Evolutionary conservation across 2,329 filamentous ascomycete genomes (phyloP).

Genomic region (Fulvia fulva): DNA sequence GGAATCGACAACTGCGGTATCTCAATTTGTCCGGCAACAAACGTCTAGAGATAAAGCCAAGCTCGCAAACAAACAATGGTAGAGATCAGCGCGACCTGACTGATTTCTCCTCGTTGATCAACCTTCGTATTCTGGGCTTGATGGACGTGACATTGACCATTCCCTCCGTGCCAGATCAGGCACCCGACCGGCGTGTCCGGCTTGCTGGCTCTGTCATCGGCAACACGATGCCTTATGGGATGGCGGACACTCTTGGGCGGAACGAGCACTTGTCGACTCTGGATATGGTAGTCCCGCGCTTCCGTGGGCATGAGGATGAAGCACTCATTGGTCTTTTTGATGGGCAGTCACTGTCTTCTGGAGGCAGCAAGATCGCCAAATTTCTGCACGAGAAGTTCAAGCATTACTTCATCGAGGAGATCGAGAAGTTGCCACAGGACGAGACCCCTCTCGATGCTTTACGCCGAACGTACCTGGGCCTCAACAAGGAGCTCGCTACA

Average conservation of each 20-base stretch:
- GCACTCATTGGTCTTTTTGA: constrained; percentile 94
- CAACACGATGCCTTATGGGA: constrained; percentile 79
- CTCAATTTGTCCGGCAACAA: constrained; percentile 97
- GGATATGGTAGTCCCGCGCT: constrained; percentile 89
- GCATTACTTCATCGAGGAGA: constrained; percentile 73
- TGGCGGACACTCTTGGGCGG: constrained; percentile 91
- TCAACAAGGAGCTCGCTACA: constrained; percentile 92
- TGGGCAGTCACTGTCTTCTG: constrained; percentile 80
- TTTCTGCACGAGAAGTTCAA: constrained; percentile 96
- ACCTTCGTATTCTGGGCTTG: constrained; percentile 81
- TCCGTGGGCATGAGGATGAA: constrained; percentile 85
- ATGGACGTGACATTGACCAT: constrained; percentile 98
- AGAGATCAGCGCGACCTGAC: constrained; percentile 69
- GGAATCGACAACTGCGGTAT: constrained; percentile 91
- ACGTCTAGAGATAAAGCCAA: constrained; percentile 80
- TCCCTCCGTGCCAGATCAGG: constrained; percentile 89
- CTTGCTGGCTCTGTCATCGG: constrained; percentile 95
- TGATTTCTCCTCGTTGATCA: constrained; percentile 80
- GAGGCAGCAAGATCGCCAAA: constrained; percentile 93
- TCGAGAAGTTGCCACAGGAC: constrained; percentile 62
- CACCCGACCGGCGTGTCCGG: constrained; percentile 87
- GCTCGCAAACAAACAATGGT: constrained; percentile 48
- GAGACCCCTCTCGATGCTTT: constrained; percentile 82
- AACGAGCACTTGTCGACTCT: constrained; percentile 94
- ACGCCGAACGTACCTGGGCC: constrained; percentile 74